These are phyloP conservation scores for Candida nonsorbophila DNA, from an alignment of 805 yeast genomes.

Conservation along the genomic window DNA sequence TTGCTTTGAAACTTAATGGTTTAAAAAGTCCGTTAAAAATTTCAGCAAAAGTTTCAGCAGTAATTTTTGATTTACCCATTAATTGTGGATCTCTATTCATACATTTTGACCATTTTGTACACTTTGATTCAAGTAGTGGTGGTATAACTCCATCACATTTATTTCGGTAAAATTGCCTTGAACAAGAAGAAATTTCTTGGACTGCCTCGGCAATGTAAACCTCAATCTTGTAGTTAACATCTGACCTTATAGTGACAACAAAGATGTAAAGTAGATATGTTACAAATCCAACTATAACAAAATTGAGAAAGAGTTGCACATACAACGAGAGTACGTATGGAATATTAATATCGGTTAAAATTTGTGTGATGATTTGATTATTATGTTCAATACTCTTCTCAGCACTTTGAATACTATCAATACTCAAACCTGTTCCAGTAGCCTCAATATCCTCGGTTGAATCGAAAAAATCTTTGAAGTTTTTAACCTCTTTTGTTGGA, in stretches of 20 bases:
- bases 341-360: conserved; percentile 34
- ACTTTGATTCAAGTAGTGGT: conserved; percentile 68
- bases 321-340: conserved; percentile 60
- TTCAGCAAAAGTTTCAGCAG: conserved; percentile 81
- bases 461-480: conserved; percentile 12
- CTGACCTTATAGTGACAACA: conserved; percentile 53
- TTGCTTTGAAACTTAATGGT: conserved; percentile 66
- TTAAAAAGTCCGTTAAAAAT: conserved; percentile 70
- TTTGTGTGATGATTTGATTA: conserved; percentile 1
- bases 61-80: conserved; percentile 63
- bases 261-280: conserved; percentile 48
- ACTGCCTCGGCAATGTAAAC: conserved; percentile 54
- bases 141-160: conserved; percentile 65
- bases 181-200: conserved; percentile 63
- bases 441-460: conserved; percentile 10
- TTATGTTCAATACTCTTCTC: background rate
- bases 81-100: conserved; percentile 71
- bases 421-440: background rate
- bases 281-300: conserved; percentile 45
- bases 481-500: conserved; percentile 24
- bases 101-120: conserved; percentile 75
- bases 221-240: conserved; percentile 67
- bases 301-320: conserved; percentile 58
- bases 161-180: conserved; percentile 63
- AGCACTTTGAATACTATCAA: background rate